Evolutionary conservation across 805 yeast genomes (phyloP).

Genomic region (Ogataea neopini): DNA sequence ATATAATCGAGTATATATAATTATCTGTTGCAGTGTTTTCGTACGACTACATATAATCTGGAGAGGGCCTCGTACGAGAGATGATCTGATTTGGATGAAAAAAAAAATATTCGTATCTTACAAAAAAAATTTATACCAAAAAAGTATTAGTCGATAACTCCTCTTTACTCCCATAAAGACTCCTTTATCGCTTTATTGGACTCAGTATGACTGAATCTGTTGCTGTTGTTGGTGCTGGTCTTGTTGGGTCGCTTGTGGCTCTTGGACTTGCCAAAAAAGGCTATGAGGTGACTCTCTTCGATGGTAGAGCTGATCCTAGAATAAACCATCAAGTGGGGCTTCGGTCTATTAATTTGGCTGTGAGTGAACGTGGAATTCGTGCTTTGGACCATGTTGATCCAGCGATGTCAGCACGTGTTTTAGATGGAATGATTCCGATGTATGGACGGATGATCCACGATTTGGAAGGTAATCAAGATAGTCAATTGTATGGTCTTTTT

Average conservation of each 20-base stretch:
- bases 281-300: constrained; percentile 69
- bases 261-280: constrained; percentile 77
- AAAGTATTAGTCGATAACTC: no score
- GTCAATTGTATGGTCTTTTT: constrained; percentile 75
- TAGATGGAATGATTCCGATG: constrained; percentile 76
- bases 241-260: constrained; percentile 85
- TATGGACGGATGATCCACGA: constrained; percentile 89
- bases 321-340: constrained; percentile 33
- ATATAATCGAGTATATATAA: not conserved
- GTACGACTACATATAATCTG: not conserved
- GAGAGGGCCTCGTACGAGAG: no score
- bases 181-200: not conserved
- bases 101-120: no score
- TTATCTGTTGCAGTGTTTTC: not conserved
- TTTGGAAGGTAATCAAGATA: constrained; percentile 55
- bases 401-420: constrained; percentile 54
- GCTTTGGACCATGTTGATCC: constrained; percentile 66
- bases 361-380: constrained; percentile 79
- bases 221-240: constrained; percentile 84
- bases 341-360: constrained; percentile 82
- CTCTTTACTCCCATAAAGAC: no score
- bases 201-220: constrained; percentile 34
- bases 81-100: not conserved
- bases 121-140: not conserved
- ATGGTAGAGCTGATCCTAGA: constrained; percentile 70